phyloP scores from a whole-genome alignment of 345 rosid genomes.

The Lepidium aucheri region DNA sequence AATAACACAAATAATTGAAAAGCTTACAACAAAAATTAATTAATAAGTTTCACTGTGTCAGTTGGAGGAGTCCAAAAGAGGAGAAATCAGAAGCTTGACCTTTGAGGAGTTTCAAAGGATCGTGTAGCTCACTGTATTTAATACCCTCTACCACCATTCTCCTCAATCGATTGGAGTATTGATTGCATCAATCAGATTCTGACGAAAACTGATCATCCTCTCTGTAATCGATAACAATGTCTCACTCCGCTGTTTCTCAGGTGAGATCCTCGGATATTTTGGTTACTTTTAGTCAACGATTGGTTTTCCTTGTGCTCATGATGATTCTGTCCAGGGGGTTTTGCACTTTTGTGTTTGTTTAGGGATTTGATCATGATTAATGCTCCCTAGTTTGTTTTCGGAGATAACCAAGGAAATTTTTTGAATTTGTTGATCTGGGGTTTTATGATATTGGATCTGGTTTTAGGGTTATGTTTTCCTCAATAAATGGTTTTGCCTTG shows the following conservation, averaged over 20 bases:
- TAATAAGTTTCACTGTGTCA: constrained; percentile 3
- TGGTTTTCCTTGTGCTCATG: background rate
- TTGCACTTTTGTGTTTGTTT: background rate
- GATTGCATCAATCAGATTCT: background rate
- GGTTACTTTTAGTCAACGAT: background rate
- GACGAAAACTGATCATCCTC: background rate
- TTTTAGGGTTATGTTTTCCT: background rate
- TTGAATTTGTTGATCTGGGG: background rate
- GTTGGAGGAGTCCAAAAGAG: constrained; percentile 31
- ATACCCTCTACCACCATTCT: background rate
- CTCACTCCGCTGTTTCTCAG: constrained; percentile 29
- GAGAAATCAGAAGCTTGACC: constrained; percentile 20
- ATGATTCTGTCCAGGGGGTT: background rate
- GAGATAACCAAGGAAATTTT: constrained; percentile 20
- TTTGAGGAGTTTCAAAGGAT: constrained; percentile 27
- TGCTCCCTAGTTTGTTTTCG: background rate
- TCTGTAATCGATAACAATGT: constrained; percentile 13
- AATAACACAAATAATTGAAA: background rate
- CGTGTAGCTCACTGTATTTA: constrained; percentile 14
- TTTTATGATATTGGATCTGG: background rate
- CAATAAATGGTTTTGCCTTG: background rate
- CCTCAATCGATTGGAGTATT: background rate
- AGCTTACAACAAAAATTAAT: background rate
- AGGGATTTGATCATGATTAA: background rate
- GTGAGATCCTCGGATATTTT: background rate